phyloP scores from a whole-genome alignment of 768 basidiomycete species.

The Lactarius sanguifluus region DNA sequence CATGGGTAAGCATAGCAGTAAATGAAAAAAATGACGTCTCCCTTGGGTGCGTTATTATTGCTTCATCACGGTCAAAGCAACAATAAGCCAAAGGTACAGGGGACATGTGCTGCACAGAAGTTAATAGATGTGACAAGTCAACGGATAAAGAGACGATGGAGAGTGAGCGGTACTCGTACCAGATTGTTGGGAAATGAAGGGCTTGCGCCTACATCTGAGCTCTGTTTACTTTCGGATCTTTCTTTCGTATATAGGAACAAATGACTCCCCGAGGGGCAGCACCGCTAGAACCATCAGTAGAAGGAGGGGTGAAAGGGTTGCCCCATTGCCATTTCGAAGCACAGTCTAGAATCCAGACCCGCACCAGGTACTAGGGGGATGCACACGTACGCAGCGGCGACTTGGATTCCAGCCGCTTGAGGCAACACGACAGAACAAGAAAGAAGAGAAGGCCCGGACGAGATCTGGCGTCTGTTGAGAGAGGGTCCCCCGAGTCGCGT shows the following conservation, averaged over 20 bases:
- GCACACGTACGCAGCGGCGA: background rate
- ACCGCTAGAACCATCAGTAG: background rate
- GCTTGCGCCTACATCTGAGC: background rate
- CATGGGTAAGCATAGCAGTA: background rate
- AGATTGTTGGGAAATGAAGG: constrained; percentile 13
- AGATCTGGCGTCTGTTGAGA: background rate
- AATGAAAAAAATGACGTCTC: background rate
- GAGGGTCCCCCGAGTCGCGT: background rate
- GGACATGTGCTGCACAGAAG: background rate
- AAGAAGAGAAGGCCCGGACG: background rate
- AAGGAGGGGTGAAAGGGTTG: background rate
- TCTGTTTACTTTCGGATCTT: background rate
- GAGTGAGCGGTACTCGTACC: background rate
- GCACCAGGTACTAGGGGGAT: background rate
- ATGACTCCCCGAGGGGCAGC: background rate
- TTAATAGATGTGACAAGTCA: background rate
- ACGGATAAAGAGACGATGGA: background rate
- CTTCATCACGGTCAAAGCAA: constrained; percentile 14
- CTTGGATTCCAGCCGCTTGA: background rate
- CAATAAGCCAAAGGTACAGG: constrained; percentile 12
- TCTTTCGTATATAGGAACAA: background rate
- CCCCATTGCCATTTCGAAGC: constrained; percentile 16
- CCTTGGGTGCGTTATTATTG: background rate
- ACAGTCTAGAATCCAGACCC: constrained; percentile 17
- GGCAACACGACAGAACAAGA: background rate